Base-by-base conservation (phyloP, 352 stramenopile species). In the Pythium oligandrum region DNA sequence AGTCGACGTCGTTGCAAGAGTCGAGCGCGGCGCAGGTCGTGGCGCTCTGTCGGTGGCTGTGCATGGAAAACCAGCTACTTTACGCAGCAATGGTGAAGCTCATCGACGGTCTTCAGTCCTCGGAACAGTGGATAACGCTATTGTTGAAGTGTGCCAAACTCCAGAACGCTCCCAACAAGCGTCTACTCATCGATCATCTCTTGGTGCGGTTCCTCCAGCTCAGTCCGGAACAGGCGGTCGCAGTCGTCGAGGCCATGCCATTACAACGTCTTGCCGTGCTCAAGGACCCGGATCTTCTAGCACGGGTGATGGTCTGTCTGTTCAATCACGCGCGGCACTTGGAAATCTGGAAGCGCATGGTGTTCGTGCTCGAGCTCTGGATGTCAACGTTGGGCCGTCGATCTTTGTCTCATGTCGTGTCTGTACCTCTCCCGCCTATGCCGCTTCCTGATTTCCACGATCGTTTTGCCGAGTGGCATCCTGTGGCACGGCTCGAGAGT, bases 331-430 rank as follows among this genome's bases (percentile, higher is more conserved):
- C 82, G n/a, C 45, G 57, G 7, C 54, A 75, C 8, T 7, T 75
- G 1, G 66, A 74, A 17, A 67, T 86, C 38, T 90, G 76, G 76
- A 58, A 62, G n/a, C 70, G 71, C 17, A 45, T 90, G 37, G 53
- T 78, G 4, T 48, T 65, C 11, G 55, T 36, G 11, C 31, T 88
- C 1, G 71, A 79, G 31, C 51, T 54, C 6, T 88, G 75, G 75
- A 51, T 77, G 6, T 34, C 32, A 46, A 45, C n/a, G 11, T 57
- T 63, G 39, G 36, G 40, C 1, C 58, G 52, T 4, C 54, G n/a
- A 17, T 73, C 71, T n/a, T 36, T 58, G 10, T 57, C 47, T 33
- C 6, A 36, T 7, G 17, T 11, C 26, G n/a, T 38, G n/a, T 1
- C n/a, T 10, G 12, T 31, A 12, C 2, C 42, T 2, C 48, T 35